A percentile compares a stretch with the other conserved stretches of the same genome.
These are phyloP conservation scores for Solanum rostratum DNA, from an alignment of 257 asterid species.

Conservation along the genomic window DNA sequence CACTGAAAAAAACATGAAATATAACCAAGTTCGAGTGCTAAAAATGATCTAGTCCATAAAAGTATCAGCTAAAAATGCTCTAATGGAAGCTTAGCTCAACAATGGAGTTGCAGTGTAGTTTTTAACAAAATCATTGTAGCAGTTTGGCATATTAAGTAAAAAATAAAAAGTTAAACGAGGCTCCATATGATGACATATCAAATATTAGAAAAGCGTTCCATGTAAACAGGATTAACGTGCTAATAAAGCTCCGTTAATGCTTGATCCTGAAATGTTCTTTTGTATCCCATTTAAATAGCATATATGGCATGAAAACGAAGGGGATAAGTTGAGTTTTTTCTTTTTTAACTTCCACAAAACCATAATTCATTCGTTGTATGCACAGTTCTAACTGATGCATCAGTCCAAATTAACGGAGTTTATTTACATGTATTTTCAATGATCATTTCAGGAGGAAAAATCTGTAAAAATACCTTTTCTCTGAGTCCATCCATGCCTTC, in stretches of 20 bases:
- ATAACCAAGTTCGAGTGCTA: not conserved
- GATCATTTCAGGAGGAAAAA: slow-evolving; percentile 40
- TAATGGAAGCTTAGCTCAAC: too few species aligned
- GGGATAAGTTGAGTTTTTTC: not conserved
- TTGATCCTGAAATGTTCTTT: not conserved
- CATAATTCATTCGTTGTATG: not conserved
- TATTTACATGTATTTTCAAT: slow-evolving; percentile 10
- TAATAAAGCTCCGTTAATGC: not conserved
- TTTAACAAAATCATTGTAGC: not conserved
- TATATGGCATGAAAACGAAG: not conserved
- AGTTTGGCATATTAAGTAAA: not conserved
- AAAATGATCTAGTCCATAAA: not conserved
- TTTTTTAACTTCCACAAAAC: not conserved
- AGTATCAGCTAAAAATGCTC: too few species aligned
- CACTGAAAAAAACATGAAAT: not conserved
- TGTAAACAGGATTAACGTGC: not conserved
- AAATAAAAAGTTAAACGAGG: not conserved
- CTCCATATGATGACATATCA: not conserved
- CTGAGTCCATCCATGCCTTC: slow-evolving; percentile 44
- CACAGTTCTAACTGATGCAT: not conserved
- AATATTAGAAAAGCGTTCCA: not conserved
- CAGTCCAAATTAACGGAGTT: slow-evolving; percentile 18
- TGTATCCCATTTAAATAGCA: not conserved
- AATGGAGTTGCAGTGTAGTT: too few species aligned
- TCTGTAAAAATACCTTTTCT: slow-evolving; percentile 47